Evolutionary conservation across 2,329 filamentous ascomycete species (phyloP).

Genomic region (Colletotrichum gigasporum): DNA sequence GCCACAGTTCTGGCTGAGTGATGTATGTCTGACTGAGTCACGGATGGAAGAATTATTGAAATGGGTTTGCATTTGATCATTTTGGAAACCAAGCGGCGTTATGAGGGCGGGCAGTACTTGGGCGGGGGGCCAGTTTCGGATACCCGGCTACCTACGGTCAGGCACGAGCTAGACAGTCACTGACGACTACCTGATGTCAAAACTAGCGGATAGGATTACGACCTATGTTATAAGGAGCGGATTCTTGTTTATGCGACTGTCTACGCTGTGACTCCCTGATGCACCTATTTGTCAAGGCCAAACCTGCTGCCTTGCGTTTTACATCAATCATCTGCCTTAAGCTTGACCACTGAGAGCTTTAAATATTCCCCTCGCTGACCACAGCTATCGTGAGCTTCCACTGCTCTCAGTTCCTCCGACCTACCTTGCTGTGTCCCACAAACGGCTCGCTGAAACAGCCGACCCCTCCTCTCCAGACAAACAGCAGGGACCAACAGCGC

Average conservation of each 20-base stretch:
- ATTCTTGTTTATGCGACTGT: too few species aligned
- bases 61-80: conserved; percentile 7
- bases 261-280: too few species aligned
- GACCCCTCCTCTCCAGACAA: conserved; percentile 27
- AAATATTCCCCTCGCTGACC: too few species aligned
- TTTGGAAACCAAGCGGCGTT: conserved; percentile 14
- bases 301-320: too few species aligned
- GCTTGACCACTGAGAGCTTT: too few species aligned
- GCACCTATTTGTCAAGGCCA: too few species aligned
- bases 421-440: not conserved
- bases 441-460: conserved; percentile 20
- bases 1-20: conserved; percentile 5
- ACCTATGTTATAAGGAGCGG: not conserved
- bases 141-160: conserved; percentile 27
- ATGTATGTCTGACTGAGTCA: not conserved
- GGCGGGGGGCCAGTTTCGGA: conserved; percentile 25
- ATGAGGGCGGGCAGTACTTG: not conserved
- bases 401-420: not conserved
- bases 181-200: conserved; percentile 1
- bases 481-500: not conserved
- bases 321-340: too few species aligned
- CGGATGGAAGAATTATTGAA: not conserved
- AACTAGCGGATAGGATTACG: not conserved
- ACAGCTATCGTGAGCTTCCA: not conserved
- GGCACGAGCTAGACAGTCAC: conserved; percentile 26